phyloP scores from a whole-genome alignment of 2,329 filamentous ascomycete genomes.

The Sporothrix globosa region DNA sequence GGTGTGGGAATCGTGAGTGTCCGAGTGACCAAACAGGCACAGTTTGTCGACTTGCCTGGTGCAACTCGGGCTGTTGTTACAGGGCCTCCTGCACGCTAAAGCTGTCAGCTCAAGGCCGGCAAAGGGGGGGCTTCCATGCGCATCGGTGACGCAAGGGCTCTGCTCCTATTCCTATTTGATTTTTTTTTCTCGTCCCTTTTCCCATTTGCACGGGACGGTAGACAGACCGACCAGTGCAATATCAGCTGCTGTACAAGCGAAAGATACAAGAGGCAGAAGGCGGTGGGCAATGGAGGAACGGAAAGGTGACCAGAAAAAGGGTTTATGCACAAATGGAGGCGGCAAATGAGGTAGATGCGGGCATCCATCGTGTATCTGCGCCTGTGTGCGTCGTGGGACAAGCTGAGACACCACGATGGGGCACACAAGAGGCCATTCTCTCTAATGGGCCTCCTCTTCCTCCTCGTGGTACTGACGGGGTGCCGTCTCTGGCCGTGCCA shows the following conservation, averaged over 20 bases:
- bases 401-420: conserved; percentile 2
- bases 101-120: conserved; percentile 25
- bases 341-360: conserved; percentile 8
- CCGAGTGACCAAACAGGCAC: conserved; percentile 4
- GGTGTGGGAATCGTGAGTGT: conserved; percentile 29
- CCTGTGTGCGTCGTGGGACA: conserved; percentile 27
- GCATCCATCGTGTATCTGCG: conserved; percentile 16
- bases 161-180: not conserved
- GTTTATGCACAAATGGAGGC: conserved; percentile 1
- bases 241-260: not conserved
- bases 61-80: conserved; percentile 15
- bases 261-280: not conserved
- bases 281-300: not conserved
- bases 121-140: conserved; percentile 10
- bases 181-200: not conserved
- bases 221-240: not conserved
- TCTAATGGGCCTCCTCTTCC: not conserved
- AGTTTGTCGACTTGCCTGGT: conserved; percentile 17
- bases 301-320: conserved; percentile 2
- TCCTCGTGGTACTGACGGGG: not conserved
- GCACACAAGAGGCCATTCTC: conserved; percentile 2
- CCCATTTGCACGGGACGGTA: conserved; percentile 1
- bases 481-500: not conserved
- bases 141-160: conserved; percentile 11
- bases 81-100: conserved; percentile 21